phyloP scores from a whole-genome alignment of 441 rosid genomes.

The Metrosideros polymorpha region DNA sequence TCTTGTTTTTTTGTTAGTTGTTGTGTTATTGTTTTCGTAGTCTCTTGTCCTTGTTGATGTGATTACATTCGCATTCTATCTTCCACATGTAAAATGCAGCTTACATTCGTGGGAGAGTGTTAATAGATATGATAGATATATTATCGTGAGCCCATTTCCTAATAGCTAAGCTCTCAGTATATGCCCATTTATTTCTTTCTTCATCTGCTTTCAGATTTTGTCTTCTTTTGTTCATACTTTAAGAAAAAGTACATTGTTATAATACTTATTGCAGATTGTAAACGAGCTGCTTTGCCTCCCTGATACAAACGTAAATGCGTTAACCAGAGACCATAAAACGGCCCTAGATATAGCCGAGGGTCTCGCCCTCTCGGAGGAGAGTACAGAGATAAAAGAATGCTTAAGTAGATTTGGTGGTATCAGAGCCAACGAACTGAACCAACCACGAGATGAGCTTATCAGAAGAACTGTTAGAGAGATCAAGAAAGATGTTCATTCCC shows the following conservation, averaged over 20 bases:
- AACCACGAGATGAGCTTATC: conserved; percentile 73
- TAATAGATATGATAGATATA: neutral
- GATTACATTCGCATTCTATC: neutral
- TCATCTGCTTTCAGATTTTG: neutral
- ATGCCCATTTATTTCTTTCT: neutral
- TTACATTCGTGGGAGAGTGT: neutral
- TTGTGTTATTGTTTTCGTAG: neutral
- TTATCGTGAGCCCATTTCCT: neutral
- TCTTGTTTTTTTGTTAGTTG: neutral
- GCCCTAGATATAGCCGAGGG: conserved; percentile 83
- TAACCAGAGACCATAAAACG: conserved; percentile 75
- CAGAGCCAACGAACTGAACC: conserved; percentile 67
- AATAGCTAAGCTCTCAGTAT: neutral
- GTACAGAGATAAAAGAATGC: conserved; percentile 45
- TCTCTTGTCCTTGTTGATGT: neutral
- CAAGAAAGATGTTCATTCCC: conserved; percentile 65
- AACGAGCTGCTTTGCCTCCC: conserved; percentile 50
- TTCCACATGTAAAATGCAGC: neutral
- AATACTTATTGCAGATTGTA: conserved; percentile 47
- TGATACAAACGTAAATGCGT: conserved; percentile 64
- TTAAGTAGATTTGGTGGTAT: conserved; percentile 57
- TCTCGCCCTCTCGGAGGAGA: conserved; percentile 64
- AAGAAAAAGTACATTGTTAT: neutral
- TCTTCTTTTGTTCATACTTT: neutral
- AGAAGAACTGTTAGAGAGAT: conserved; percentile 66